Evolutionary conservation across 2,329 filamentous ascomycete genomes (phyloP), one percentile per base, ranked within the genome.

Genomic region (Colletotrichum tamarilloi): DNA sequence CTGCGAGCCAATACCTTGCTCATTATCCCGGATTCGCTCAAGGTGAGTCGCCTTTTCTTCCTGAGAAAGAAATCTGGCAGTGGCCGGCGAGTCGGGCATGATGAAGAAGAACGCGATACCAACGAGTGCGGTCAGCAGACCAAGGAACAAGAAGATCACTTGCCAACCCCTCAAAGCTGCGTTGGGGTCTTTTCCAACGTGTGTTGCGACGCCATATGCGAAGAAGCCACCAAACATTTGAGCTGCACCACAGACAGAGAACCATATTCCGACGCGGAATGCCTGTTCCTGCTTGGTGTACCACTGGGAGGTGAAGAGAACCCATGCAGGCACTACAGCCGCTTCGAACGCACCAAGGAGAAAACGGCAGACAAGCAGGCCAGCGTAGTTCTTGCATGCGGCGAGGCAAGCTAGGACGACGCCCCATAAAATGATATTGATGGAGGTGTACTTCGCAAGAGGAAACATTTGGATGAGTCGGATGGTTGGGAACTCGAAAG

Each of bases 231-330:
- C 84, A 2, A 85, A 62, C 55, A 85, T 83, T 75, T 84, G 82
- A 1, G 80, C 83, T 72, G 79, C 80, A 28, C 83, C 80, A 65
- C 81, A 81, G 83, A 92, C 93, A 62, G 84, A 87, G 81, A 93
- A 93, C 92, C 92, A 94, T 68, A 93, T 88, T 4, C 87, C 88
- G 1, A 88, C 89, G 9, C 92, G 84, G 0, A 85, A 83, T 1
- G 89, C 90, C 82, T 94, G 92, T 79, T 94, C 92, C 67, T 86
- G 85, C 79, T 91, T 91, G 1, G 92, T 94, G 77, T 93, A 94
- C 92, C 92, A 94, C 81, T 93, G 91, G 4, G 86, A 89, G 1
- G 92, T 93, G 76, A 94, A 87, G 1, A 94, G 84, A 0, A 90
- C 89, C 76, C 93, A 93, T 0, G 91, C 91, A 0, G 92, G 92